Conservation (phyloP, 306 rosid genomes). For the Cotoneaster glaucophyllus region DNA sequence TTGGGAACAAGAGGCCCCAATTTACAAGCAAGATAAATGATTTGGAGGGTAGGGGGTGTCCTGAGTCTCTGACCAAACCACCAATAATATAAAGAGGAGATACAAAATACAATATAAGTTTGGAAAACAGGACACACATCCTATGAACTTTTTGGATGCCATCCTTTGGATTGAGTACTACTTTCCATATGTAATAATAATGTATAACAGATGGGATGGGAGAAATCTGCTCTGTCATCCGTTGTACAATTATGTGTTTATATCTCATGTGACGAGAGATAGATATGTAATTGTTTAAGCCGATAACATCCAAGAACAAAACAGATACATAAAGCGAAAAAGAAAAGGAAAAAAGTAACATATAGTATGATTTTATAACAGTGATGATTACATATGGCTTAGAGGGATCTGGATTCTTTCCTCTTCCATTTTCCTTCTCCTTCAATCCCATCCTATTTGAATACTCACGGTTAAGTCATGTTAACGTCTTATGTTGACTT, state of each 20-base stretch:
- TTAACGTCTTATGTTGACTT: no score
- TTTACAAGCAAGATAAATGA: slow-evolving; percentile 10
- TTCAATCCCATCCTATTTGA: no score
- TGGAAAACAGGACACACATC: neutral
- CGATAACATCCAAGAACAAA: neutral
- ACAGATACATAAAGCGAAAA: neutral
- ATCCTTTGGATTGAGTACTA: neutral
- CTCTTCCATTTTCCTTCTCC: no score
- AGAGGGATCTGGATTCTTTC: neutral
- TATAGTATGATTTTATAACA: neutral
- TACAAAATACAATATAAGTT: neutral
- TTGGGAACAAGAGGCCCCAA: neutral
- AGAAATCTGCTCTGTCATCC: neutral
- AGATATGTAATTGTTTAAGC: neutral
- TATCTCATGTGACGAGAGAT: neutral
- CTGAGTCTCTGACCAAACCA: neutral
- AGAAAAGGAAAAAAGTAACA: neutral
- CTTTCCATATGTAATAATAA: neutral
- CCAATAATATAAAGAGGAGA: neutral
- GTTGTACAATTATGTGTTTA: neutral
- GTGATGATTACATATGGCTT: neutral
- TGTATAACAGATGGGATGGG: no score
- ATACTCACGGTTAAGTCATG: no score
- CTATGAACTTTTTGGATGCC: neutral
- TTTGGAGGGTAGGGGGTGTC: slow-evolving; percentile 1